Evolutionary conservation across 2,329 filamentous ascomycete species (phyloP).

Genomic region (Penicillium sp.): DNA sequence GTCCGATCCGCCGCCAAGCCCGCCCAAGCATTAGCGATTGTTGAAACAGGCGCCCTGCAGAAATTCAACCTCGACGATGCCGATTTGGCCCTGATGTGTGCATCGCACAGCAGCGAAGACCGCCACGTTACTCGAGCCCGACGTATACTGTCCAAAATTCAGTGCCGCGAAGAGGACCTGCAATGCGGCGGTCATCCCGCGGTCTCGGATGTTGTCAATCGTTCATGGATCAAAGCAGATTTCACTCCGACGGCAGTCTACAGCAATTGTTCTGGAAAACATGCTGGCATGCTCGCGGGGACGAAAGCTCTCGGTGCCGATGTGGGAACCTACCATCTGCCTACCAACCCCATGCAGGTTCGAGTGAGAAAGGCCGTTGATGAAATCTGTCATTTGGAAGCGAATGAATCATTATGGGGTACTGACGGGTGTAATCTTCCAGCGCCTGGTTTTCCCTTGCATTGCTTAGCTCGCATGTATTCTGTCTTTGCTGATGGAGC

Average conservation of each 20-base stretch:
- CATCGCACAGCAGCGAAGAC: conserved; percentile 55
- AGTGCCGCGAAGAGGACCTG: conserved; percentile 45
- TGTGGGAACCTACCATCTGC: conserved; percentile 45
- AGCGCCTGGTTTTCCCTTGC: conserved; percentile 52
- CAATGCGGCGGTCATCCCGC: conserved; percentile 53
- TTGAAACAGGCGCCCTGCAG: conserved; percentile 51
- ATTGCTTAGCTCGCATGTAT: conserved; percentile 44
- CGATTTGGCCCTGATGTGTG: conserved; percentile 56
- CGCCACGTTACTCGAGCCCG: conserved; percentile 48
- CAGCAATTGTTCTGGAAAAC: conserved; percentile 59
- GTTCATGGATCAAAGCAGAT: conserved; percentile 48
- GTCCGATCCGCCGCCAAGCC: conserved; percentile 56
- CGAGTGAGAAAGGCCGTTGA: conserved; percentile 47
- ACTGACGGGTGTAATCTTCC: conserved; percentile 58
- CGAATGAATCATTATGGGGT: conserved; percentile 48
- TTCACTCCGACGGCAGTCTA: conserved; percentile 48
- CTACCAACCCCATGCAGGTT: conserved; percentile 48
- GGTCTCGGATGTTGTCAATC: conserved; percentile 45
- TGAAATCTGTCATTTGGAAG: conserved; percentile 41
- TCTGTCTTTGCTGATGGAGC: conserved; percentile 47
- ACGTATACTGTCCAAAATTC: conserved; percentile 47
- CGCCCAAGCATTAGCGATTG: conserved; percentile 52
- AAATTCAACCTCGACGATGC: conserved; percentile 46
- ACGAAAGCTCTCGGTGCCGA: conserved; percentile 45
- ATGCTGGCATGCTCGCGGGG: conserved; percentile 56